Base-by-base conservation (phyloP, 495 filamentous ascomycete genomes). In the Astrocystis sublimbata region DNA sequence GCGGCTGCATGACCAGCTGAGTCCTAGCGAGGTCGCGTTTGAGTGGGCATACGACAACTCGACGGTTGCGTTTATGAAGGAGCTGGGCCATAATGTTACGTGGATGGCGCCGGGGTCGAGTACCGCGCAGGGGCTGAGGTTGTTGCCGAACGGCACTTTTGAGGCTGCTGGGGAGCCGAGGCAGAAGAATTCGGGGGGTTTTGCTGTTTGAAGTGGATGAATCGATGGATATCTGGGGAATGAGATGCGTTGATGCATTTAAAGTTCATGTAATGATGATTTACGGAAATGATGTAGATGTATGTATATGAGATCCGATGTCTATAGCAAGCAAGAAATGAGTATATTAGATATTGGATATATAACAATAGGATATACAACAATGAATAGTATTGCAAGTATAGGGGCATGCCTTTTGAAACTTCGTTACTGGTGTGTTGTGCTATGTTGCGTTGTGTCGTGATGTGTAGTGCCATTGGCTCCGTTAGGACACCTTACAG, bases 1-100 rank as follows among this genome's bases (percentile, higher is more conserved):
- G 2, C 76, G 92, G 0, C 65, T 94, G 17, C 93, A 97, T 71
- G 90, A 97, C 66, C 93, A 97, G 74, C 74, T 97, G 4, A 71
- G 88, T 40, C 93, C 93, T 0, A 86, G 89, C 45, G 73, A 83
- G 54, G 81, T 87, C 8, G 72, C 63, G 3, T 90, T 96, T 24
- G 93, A 97, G 69, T 87, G 86, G 35, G 76, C 75, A 1, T 93
- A 85, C 60, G 83, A 92, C 59, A 86, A 89, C 59, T 68, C 67
- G 7, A 89, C 90, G 0, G 85, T 86, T 10, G 83, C 79, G 7
- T 89, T 81, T 60, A 78, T 97, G 85, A 67, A 75, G 47, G 65
- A 65, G 0, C 76, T 83, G 49, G 88, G 88, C 0, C 89, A 96
- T 68, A 92, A 92, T 67, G 86, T 93, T 3, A 87, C 86, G 3